phyloP scores from a whole-genome alignment of 768 basidiomycete species.

The Naganishia friedmannii region DNA sequence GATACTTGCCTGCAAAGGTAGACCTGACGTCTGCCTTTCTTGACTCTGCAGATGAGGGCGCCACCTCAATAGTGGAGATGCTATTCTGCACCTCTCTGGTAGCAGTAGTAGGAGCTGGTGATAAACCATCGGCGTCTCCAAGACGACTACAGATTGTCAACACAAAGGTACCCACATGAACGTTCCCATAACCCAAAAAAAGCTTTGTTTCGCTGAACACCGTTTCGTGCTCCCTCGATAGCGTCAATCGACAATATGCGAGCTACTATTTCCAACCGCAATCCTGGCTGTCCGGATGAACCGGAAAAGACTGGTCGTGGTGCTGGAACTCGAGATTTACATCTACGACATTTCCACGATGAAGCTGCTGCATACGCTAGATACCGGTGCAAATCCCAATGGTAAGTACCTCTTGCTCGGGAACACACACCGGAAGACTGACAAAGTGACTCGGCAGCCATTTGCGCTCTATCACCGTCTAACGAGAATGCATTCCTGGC shows the following conservation, averaged over 20 bases:
- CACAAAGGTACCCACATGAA: conserved; percentile 69
- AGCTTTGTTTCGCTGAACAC: not conserved
- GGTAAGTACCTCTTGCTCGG: conserved; percentile 55
- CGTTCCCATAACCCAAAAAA: not conserved
- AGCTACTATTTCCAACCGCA: conserved; percentile 91
- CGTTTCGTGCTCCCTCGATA: conserved; percentile 45
- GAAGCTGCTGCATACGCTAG: conserved; percentile 93
- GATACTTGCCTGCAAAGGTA: not conserved
- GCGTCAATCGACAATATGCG: conserved; percentile 99
- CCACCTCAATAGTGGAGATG: conserved; percentile 97
- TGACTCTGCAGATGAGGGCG: conserved; percentile 71
- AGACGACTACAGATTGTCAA: conserved; percentile 96
- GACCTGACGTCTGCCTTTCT: not conserved
- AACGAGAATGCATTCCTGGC: conserved; percentile 91
- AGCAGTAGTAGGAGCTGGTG: conserved; percentile 91
- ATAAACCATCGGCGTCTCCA: conserved; percentile 77
- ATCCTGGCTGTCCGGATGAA: conserved; percentile 98
- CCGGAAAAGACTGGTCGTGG: conserved; percentile 90
- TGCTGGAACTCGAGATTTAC: conserved; percentile 96
- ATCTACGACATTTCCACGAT: conserved; percentile 99
- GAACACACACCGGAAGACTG: not conserved
- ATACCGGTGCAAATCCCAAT: conserved; percentile 92
- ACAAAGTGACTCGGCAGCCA: conserved; percentile 57
- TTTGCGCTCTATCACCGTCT: conserved; percentile 89
- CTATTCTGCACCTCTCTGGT: conserved; percentile 97